Evolutionary conservation across 441 rosid species (phyloP).

Genomic region (Erodium chrysanthum): DNA sequence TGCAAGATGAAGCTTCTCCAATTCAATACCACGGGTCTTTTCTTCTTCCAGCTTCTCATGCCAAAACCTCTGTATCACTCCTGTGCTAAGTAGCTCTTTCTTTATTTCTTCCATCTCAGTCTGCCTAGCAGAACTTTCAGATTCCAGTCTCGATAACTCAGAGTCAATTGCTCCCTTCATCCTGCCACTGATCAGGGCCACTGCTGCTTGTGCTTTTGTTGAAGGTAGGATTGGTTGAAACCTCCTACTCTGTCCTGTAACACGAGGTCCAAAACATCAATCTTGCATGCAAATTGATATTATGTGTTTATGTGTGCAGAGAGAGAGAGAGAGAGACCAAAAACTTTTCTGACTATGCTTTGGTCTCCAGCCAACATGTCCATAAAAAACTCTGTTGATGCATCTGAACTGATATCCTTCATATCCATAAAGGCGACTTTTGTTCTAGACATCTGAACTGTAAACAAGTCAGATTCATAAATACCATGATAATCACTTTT

Average conservation of each 20-base stretch:
- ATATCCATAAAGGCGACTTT: constrained; percentile 69
- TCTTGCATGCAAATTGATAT: neutral
- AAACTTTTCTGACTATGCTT: constrained; percentile 71
- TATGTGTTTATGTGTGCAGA: neutral
- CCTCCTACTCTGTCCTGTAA: constrained; percentile 66
- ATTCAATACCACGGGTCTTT: constrained; percentile 36
- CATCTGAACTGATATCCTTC: constrained; percentile 49
- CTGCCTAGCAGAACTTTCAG: constrained; percentile 40
- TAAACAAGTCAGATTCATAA: constrained; percentile 68
- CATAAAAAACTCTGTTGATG: constrained; percentile 51
- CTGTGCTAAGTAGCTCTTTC: constrained; percentile 50
- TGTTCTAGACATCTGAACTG: constrained; percentile 95
- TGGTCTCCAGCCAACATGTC: constrained; percentile 61
- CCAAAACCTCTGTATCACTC: constrained; percentile 59
- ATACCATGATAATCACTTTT: constrained; percentile 24
- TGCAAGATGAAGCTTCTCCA: constrained; percentile 35
- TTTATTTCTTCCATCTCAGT: constrained; percentile 58
- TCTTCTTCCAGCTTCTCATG: constrained; percentile 50
- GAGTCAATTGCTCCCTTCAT: constrained; percentile 45
- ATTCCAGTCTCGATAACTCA: constrained; percentile 57
- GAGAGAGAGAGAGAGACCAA: constrained; percentile 40
- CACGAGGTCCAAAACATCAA: neutral
- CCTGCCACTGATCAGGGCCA: constrained; percentile 68
- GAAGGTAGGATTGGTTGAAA: constrained; percentile 74
- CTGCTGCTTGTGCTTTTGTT: constrained; percentile 75